Evolutionary conservation across 495 filamentous ascomycete genomes (phyloP).

Genomic region (Saxophila tyrrhenica): DNA sequence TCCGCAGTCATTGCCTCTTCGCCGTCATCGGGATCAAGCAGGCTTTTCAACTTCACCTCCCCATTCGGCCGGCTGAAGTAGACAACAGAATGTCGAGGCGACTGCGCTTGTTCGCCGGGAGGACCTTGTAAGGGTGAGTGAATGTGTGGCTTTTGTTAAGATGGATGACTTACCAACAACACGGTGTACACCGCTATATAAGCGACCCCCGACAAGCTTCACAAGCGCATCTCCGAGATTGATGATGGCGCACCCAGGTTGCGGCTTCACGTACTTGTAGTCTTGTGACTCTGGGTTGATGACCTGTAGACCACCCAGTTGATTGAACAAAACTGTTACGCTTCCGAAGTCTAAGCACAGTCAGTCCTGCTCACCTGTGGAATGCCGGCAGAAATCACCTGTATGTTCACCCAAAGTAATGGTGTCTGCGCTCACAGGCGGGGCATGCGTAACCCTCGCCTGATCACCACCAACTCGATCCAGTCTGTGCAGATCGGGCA

Average conservation of each 20-base stretch:
- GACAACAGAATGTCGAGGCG: slow-evolving; percentile 6
- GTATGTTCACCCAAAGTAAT: slow-evolving; percentile 13
- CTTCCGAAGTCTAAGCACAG: slow-evolving; percentile 24
- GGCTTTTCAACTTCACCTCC: slow-evolving; percentile 1
- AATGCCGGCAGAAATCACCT: neutral
- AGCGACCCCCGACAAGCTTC: slow-evolving; percentile 2
- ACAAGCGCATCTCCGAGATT: slow-evolving; percentile 13
- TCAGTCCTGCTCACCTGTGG: neutral
- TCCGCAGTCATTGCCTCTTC: slow-evolving; percentile 8
- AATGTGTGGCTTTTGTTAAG: too few relatives aligned
- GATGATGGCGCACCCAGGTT: slow-evolving; percentile 2
- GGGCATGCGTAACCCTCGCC: slow-evolving; percentile 9
- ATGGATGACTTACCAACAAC: slow-evolving; percentile 7
- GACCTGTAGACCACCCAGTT: slow-evolving; percentile 23
- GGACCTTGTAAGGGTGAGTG: too few relatives aligned
- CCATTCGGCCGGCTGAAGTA: slow-evolving; percentile 13
- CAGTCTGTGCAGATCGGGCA: slow-evolving; percentile 8
- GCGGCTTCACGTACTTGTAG: slow-evolving; percentile 11
- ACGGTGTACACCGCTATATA: slow-evolving; percentile 7
- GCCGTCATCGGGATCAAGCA: slow-evolving; percentile 2
- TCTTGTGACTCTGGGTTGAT: slow-evolving; percentile 4
- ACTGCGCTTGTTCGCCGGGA: slow-evolving; percentile 9
- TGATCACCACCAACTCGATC: slow-evolving; percentile 6
- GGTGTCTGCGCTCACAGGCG: slow-evolving; percentile 3
- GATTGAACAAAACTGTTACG: slow-evolving; percentile 31